These are phyloP conservation scores for Mycena indigotica DNA, from an alignment of 768 basidiomycete genomes.

Conservation along the genomic window DNA sequence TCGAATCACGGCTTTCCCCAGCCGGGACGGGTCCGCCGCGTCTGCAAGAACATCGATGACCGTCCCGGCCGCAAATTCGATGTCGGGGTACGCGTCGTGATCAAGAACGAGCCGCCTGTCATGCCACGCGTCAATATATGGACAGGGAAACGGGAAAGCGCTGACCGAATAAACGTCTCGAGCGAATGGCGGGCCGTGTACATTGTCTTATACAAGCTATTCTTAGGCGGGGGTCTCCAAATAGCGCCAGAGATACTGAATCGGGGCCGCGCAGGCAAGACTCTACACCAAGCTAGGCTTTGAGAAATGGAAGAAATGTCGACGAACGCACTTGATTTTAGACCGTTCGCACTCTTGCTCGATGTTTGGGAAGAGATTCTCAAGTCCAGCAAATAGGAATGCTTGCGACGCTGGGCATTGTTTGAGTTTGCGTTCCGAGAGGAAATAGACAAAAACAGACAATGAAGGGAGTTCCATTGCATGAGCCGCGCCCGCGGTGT, in stretches of 20 bases:
- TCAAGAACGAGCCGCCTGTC: slow-evolving; percentile 28
- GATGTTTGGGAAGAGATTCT: slow-evolving; percentile 24
- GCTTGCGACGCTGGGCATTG: slow-evolving; percentile 19
- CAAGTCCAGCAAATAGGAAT: slow-evolving; percentile 16
- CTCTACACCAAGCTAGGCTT: slow-evolving; percentile 3
- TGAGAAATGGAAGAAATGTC: no score
- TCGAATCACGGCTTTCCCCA: slow-evolving; percentile 23
- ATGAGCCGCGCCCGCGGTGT: slow-evolving; percentile 24
- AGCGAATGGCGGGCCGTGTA: slow-evolving; percentile 26
- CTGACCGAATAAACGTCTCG: slow-evolving; percentile 31
- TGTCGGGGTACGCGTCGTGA: slow-evolving; percentile 22
- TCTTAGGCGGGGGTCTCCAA: slow-evolving; percentile 14
- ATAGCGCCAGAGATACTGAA: slow-evolving; percentile 16
- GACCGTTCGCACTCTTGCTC: slow-evolving; percentile 22
- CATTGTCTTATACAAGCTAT: slow-evolving; percentile 20
- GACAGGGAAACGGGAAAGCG: no score
- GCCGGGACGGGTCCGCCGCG: slow-evolving; percentile 8
- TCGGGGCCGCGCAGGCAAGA: slow-evolving; percentile 22
- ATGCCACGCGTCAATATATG: background rate
- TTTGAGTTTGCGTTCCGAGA: slow-evolving; percentile 1
- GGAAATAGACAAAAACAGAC: slow-evolving; percentile 4
- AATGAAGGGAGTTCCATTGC: slow-evolving; percentile 31
- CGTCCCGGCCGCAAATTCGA: slow-evolving; percentile 29
- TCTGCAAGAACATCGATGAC: slow-evolving; percentile 29
- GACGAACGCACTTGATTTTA: slow-evolving; percentile 16